These are phyloP conservation scores for Albatrellus sp. DNA, from an alignment of 1,284 basidiomycete species.

Conservation along the genomic window DNA sequence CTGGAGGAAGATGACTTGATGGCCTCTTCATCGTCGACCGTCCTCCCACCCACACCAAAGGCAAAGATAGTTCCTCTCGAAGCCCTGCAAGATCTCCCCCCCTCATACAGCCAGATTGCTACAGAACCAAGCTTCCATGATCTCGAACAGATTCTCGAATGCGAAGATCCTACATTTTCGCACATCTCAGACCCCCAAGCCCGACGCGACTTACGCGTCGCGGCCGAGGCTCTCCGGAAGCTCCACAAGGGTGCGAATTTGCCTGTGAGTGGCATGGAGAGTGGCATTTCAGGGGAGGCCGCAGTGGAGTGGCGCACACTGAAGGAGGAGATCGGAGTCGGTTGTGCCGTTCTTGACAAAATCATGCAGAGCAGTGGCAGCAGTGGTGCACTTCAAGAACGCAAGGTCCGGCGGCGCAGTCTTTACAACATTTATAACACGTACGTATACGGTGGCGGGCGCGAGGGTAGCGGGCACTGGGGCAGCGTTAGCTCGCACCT, in stretches of 20 bases:
- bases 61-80: conserved; percentile 21
- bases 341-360: conserved; percentile 67
- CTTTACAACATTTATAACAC: conserved; percentile 81
- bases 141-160: conserved; percentile 26
- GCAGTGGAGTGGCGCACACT: conserved; percentile 62
- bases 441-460: conserved; percentile 48
- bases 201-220: conserved; percentile 32
- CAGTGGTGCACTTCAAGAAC: conserved; percentile 11
- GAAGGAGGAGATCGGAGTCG: conserved; percentile 65
- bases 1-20: conserved; percentile 38
- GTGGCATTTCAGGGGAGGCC: conserved; percentile 48
- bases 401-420: conserved; percentile 24
- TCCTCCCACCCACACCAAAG: conserved; percentile 55
- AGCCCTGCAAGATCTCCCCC: conserved; percentile 41
- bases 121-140: conserved; percentile 21
- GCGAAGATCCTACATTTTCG: conserved; percentile 9
- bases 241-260: conserved; percentile 52
- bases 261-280: conserved; percentile 31
- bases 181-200: conserved; percentile 10
- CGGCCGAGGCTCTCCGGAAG: conserved; percentile 48
- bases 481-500: conserved; percentile 27
- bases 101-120: conserved; percentile 50
- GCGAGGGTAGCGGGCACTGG: conserved; percentile 15
- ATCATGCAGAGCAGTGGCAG: conserved; percentile 41
- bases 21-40: conserved; percentile 59